A percentile compares a stretch with the other conserved stretches of the same genome.
Conservation (phyloP, 2,329 filamentous ascomycete species). For the Trichophyton mentagrophytes region DNA sequence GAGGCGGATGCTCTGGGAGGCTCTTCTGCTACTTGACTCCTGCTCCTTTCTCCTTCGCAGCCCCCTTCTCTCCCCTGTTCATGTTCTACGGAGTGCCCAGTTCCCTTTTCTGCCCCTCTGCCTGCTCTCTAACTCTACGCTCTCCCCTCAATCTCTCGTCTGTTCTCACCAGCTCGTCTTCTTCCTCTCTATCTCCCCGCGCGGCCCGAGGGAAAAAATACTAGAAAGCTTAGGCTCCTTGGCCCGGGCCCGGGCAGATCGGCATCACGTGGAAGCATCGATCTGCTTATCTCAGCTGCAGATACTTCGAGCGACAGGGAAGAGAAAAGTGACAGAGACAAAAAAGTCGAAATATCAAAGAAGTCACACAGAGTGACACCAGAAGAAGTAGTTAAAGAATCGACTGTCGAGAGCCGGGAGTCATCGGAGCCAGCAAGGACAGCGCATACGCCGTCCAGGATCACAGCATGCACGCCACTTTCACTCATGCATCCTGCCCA, state of each 20-base stretch:
- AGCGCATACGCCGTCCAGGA: neutral
- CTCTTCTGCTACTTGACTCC: neutral
- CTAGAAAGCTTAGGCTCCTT: slow-evolving; percentile 2
- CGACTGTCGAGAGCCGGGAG: too few species aligned
- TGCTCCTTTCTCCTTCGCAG: too few species aligned
- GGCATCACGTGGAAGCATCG: neutral
- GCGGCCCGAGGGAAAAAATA: neutral
- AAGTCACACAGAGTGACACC: too few species aligned
- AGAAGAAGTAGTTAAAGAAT: too few species aligned
- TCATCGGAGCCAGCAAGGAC: neutral
- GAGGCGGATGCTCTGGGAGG: neutral
- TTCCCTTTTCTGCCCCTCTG: neutral
- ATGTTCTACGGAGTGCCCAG: too few species aligned
- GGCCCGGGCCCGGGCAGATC: neutral
- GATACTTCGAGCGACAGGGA: neutral
- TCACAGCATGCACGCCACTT: neutral
- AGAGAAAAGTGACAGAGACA: too few species aligned
- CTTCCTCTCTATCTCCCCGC: neutral
- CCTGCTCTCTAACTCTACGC: neutral
- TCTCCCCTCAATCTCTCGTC: neutral
- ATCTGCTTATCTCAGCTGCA: neutral
- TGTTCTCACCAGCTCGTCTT: neutral
- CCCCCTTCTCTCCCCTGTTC: too few species aligned
- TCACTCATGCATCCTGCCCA: neutral
- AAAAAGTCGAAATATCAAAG: too few species aligned